These are phyloP conservation scores for Beta vulgaris DNA, from an alignment of 148 eudicot genomes.

Conservation along the genomic window DNA sequence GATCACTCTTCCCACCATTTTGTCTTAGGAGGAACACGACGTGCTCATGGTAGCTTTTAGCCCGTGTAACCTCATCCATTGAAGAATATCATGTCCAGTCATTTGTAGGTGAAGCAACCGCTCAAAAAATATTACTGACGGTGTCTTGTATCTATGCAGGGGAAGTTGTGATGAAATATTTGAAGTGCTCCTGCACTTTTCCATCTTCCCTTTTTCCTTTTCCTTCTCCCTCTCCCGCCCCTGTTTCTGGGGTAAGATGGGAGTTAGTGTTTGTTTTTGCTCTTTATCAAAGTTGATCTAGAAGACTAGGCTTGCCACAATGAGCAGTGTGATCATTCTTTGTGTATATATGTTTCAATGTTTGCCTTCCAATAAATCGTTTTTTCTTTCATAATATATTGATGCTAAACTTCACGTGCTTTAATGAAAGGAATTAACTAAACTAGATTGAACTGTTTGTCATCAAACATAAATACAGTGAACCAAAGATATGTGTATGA, in stretches of 20 bases:
- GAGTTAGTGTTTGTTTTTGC: neutral
- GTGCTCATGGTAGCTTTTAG: neutral
- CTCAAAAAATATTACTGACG: neutral
- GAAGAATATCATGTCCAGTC: neutral
- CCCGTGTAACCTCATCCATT: neutral
- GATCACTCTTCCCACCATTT: neutral
- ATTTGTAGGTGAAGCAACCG: neutral
- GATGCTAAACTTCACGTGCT: no score
- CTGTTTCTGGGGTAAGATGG: neutral
- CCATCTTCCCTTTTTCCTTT: neutral
- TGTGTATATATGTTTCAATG: neutral
- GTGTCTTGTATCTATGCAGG: neutral
- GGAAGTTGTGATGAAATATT: neutral
- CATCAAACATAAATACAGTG: no score
- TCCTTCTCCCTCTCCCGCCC: neutral
- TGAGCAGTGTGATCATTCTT: neutral
- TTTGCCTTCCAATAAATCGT: neutral
- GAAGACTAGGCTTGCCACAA: neutral
- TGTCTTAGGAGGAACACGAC: neutral
- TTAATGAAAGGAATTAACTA: no score
- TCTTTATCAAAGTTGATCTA: neutral
- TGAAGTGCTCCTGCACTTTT: neutral
- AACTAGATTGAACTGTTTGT: no score
- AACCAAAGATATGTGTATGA: no score
- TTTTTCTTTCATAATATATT: no score